These are phyloP conservation scores for Claviceps purpurea DNA, from an alignment of 2,329 filamentous ascomycete genomes.

Conservation along the genomic window DNA sequence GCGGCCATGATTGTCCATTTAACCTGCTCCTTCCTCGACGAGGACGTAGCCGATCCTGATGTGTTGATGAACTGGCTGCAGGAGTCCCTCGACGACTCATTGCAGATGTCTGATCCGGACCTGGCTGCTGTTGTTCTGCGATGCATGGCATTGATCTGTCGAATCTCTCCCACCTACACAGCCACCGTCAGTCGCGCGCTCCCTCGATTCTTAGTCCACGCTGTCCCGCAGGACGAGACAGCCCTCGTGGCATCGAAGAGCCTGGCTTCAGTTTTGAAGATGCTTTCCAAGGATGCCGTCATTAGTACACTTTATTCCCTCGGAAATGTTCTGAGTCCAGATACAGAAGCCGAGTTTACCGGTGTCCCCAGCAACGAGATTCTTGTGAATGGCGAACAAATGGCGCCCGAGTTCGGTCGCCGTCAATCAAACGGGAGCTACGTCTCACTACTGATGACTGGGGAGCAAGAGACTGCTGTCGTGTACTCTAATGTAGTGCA, in stretches of 20 bases:
- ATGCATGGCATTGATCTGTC: slow-evolving; percentile 69
- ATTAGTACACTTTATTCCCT: slow-evolving; percentile 93
- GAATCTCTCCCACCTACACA: slow-evolving; percentile 58
- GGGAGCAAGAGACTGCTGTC: slow-evolving; percentile 64
- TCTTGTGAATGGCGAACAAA: slow-evolving; percentile 22
- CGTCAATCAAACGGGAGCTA: slow-evolving; percentile 56
- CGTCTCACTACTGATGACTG: slow-evolving; percentile 62
- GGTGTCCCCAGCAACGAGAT: slow-evolving; percentile 38
- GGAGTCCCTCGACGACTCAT: slow-evolving; percentile 60
- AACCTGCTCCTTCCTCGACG: slow-evolving; percentile 72
- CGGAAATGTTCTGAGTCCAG: slow-evolving; percentile 84
- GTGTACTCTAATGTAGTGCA: slow-evolving; percentile 87
- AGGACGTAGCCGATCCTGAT: slow-evolving; percentile 68
- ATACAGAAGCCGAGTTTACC: slow-evolving; percentile 38
- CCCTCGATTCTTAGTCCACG: slow-evolving; percentile 78
- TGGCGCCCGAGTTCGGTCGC: slow-evolving; percentile 34
- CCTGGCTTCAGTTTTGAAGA: slow-evolving; percentile 65
- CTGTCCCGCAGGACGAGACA: slow-evolving; percentile 53
- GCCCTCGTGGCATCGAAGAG: slow-evolving; percentile 71
- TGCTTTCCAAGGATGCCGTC: slow-evolving; percentile 79
- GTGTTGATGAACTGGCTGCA: slow-evolving; percentile 76
- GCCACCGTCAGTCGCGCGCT: slow-evolving; percentile 66
- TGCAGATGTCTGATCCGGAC: slow-evolving; percentile 68
- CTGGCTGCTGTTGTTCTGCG: slow-evolving; percentile 70
- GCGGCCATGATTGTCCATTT: slow-evolving; percentile 71